Conservation (phyloP, 495 filamentous ascomycete genomes). For the Talaromyces wortmannii region DNA sequence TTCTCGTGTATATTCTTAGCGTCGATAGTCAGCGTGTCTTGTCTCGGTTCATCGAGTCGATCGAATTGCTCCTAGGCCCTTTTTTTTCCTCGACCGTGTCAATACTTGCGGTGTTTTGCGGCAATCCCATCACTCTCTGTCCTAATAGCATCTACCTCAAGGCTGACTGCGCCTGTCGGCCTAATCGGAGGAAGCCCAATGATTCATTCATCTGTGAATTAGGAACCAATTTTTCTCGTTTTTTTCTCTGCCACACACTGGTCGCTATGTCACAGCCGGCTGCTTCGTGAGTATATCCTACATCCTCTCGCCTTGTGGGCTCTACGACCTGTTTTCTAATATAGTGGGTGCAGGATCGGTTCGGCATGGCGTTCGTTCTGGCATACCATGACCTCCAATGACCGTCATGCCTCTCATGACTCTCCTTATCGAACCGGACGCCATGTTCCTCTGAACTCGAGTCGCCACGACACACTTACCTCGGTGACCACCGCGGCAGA, state of each 20-base stretch:
- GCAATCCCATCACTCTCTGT: constrained; percentile 6
- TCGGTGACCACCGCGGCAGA: constrained; percentile 72
- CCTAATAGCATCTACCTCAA: background rate
- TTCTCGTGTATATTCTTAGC: no score
- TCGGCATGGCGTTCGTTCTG: constrained; percentile 74
- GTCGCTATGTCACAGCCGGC: background rate
- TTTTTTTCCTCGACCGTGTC: background rate
- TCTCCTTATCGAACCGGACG: constrained; percentile 78
- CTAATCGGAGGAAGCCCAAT: background rate
- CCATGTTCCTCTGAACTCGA: constrained; percentile 71
- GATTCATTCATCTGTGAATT: constrained; percentile 3
- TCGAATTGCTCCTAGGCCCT: no score
- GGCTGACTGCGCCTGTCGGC: constrained; percentile 4
- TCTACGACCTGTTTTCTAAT: background rate
- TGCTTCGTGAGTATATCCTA: no score
- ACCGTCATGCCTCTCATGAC: constrained; percentile 76
- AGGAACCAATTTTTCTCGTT: constrained; percentile 7
- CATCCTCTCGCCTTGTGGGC: no score
- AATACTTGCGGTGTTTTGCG: background rate
- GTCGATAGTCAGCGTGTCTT: no score
- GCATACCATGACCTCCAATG: constrained; percentile 86
- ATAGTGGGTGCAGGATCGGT: constrained; percentile 42
- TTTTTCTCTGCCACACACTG: background rate
- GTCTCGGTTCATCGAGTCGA: no score
- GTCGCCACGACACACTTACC: constrained; percentile 64